Conservation (phyloP, 202 grass and related monocot species). For the Schoenoplectus tabernaemontani region DNA sequence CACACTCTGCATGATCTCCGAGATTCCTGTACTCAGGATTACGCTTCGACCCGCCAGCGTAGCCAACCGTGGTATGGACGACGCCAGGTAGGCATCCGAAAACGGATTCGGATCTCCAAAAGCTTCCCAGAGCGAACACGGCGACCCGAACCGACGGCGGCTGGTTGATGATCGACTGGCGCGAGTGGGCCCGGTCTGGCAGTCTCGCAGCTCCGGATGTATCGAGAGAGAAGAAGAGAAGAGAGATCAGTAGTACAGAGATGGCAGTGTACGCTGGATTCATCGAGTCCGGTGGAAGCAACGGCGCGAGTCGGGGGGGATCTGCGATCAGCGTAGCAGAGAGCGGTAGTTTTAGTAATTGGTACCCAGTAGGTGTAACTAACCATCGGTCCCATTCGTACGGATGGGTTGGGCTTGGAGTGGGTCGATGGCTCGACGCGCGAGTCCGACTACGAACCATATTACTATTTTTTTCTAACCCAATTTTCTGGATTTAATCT, state of each 20-base stretch:
- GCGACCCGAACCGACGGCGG: constrained; percentile 23
- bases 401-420: background rate
- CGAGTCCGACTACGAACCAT: no score
- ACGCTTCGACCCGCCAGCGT: constrained; percentile 65
- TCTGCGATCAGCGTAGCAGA: background rate
- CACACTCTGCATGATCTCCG: constrained; percentile 90
- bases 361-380: background rate
- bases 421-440: background rate
- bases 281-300: constrained; percentile 2
- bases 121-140: constrained; percentile 87
- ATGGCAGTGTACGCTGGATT: constrained; percentile 3
- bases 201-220: constrained; percentile 14
- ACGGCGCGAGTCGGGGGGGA: background rate
- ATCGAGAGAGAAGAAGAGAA: constrained; percentile 8
- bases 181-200: constrained; percentile 10
- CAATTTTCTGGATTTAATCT: no score
- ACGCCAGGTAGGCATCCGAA: constrained; percentile 82
- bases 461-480: no score
- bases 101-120: constrained; percentile 78
- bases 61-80: constrained; percentile 73
- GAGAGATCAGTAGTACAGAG: constrained; percentile 15
- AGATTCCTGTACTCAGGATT: constrained; percentile 75
- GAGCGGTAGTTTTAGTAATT: background rate
- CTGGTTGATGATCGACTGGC: constrained; percentile 22
- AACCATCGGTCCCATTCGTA: background rate